Conservation (phyloP, 495 filamentous ascomycete genomes). For the Cercophora sp. region DNA sequence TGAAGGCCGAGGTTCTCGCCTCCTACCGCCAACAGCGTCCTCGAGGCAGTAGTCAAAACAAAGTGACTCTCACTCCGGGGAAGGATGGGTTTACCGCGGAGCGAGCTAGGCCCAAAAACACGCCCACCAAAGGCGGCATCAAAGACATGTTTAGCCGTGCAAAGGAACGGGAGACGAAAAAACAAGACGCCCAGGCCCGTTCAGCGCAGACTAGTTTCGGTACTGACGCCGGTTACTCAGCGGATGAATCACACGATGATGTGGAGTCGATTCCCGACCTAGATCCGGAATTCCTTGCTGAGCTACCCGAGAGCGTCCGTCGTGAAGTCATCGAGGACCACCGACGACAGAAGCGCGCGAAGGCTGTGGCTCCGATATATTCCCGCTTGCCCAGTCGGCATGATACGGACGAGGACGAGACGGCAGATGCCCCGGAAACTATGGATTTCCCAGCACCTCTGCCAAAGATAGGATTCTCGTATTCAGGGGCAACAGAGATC, state of each 20-base stretch:
- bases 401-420: constrained; percentile 12
- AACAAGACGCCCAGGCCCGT: constrained; percentile 41
- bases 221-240: constrained; percentile 22
- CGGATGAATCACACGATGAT: constrained; percentile 20
- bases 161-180: constrained; percentile 36
- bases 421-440: constrained; percentile 28
- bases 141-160: constrained; percentile 44
- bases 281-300: constrained; percentile 71
- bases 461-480: constrained; percentile 30
- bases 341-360: constrained; percentile 48
- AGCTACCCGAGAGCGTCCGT: constrained; percentile 76
- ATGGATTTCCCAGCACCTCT: constrained; percentile 34
- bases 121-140: constrained; percentile 57
- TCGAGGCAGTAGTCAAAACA: too few relatives aligned
- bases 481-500: constrained; percentile 17
- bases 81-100: too few relatives aligned
- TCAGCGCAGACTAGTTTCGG: constrained; percentile 67
- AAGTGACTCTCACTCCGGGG: too few relatives aligned
- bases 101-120: too few relatives aligned
- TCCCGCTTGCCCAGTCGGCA: too few relatives aligned
- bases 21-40: too few relatives aligned
- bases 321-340: constrained; percentile 73
- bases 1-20: constrained; percentile 73
- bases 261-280: constrained; percentile 40
- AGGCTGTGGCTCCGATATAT: too few relatives aligned